Conservation (phyloP, 2,329 filamentous ascomycete species). For the Fusarium neocosmosporiellum region DNA sequence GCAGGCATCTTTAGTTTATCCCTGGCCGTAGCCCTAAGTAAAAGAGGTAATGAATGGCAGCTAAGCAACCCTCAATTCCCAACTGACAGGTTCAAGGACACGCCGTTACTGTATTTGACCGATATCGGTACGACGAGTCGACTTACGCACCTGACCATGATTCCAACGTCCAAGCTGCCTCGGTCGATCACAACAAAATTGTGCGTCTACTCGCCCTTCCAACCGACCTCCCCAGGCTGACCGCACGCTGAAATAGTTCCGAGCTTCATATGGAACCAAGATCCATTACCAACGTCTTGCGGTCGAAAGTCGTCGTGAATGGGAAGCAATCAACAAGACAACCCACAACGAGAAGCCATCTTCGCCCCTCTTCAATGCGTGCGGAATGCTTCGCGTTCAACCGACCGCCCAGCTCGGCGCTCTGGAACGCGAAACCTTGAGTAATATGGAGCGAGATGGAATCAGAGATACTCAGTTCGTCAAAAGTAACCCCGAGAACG, state of each 20-base stretch:
- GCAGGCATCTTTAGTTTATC: background rate
- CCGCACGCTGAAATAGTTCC: background rate
- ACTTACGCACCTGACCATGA: background rate
- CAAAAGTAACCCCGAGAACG: background rate
- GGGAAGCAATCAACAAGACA: background rate
- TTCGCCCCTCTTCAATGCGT: background rate
- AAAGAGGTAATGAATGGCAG: background rate
- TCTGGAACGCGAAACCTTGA: background rate
- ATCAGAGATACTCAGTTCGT: background rate
- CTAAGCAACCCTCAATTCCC: background rate
- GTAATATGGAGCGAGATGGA: background rate
- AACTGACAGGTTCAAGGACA: background rate
- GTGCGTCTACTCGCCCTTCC: background rate
- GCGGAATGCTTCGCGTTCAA: background rate
- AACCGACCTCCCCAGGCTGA: background rate
- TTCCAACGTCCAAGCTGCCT: background rate
- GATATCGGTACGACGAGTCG: background rate
- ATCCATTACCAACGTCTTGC: background rate
- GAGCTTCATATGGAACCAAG: background rate
- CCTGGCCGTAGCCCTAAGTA: background rate
- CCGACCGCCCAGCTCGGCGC: background rate
- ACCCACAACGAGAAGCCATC: background rate
- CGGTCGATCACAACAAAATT: conserved; percentile 1
- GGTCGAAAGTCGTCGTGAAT: background rate
- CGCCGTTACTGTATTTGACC: background rate